phyloP scores from a whole-genome alignment of 1,284 basidiomycete species.

The Ganoderma lingzhi region DNA sequence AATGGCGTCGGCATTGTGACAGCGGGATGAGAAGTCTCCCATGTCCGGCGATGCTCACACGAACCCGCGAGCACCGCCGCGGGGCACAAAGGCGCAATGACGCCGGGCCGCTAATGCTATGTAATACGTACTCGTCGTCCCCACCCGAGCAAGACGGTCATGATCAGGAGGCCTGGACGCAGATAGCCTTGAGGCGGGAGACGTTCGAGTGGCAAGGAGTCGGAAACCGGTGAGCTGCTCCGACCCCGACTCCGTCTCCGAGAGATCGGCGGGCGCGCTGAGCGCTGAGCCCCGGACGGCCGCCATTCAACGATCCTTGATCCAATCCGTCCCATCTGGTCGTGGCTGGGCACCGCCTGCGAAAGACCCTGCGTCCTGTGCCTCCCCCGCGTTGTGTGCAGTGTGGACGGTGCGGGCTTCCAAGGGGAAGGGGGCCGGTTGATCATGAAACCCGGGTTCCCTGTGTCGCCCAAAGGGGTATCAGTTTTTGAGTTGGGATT shows the following conservation, averaged over 20 bases:
- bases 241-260: conserved; percentile 6
- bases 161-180: neutral
- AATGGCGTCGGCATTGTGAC: conserved; percentile 10
- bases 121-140: neutral
- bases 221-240: neutral
- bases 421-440: too few species aligned
- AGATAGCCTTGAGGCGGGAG: neutral
- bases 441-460: conserved; percentile 9
- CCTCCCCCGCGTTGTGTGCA: too few species aligned
- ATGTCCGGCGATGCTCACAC: conserved; percentile 9
- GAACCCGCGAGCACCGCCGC: conserved; percentile 8
- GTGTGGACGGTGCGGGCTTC: too few species aligned
- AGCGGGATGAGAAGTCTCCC: conserved; percentile 11
- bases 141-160: neutral
- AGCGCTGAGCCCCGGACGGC: neutral
- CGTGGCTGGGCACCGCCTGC: conserved; percentile 1
- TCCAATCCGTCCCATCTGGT: conserved; percentile 1
- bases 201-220: neutral
- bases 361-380: neutral
- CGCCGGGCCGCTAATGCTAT: neutral
- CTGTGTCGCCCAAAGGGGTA: conserved; percentile 6
- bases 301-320: neutral
- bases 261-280: neutral
- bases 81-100: neutral
- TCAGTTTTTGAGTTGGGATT: conserved; percentile 30